These are phyloP conservation scores for Dioszegia aurantiaca DNA, from an alignment of 768 basidiomycete genomes.

Conservation along the genomic window DNA sequence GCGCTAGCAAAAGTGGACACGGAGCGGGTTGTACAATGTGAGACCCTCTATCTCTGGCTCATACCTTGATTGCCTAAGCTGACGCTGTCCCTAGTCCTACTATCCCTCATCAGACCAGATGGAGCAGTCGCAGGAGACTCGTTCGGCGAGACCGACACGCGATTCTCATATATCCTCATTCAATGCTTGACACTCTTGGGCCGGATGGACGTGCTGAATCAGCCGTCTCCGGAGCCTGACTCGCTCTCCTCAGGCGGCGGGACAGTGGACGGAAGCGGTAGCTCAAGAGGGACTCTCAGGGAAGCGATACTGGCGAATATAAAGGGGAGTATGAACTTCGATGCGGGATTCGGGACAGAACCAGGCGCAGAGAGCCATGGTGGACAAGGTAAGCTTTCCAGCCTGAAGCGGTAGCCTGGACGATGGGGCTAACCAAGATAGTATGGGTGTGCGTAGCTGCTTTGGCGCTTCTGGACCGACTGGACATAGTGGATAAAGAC, in stretches of 20 bases:
- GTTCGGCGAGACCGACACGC: conserved; percentile 89
- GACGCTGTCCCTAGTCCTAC: conserved; percentile 61
- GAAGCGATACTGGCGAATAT: conserved; percentile 62
- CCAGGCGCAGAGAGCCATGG: conserved; percentile 91
- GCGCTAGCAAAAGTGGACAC: conserved; percentile 68
- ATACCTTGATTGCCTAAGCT: not conserved
- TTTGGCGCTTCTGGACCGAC: conserved; percentile 76
- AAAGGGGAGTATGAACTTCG: conserved; percentile 78
- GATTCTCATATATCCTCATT: conserved; percentile 86
- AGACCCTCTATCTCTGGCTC: conserved; percentile 37
- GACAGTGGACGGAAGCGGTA: no score
- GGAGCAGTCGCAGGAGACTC: conserved; percentile 86
- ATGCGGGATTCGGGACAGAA: conserved; percentile 84
- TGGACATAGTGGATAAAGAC: conserved; percentile 73
- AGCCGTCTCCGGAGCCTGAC: no score
- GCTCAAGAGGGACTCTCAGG: no score
- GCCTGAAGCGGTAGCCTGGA: not conserved
- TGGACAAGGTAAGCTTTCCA: conserved; percentile 66
- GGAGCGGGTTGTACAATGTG: conserved; percentile 71
- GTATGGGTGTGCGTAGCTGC: conserved; percentile 88
- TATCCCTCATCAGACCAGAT: conserved; percentile 71
- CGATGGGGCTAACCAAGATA: conserved; percentile 47
- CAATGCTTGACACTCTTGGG: conserved; percentile 77
- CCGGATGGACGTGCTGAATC: conserved; percentile 65
- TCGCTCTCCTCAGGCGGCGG: no score